Percentiles rank a stretch among this genome's conserved stretches.
phyloP scores from a whole-genome alignment of 139 green algal genomes.

The Mesotaenium endlicherianum region DNA sequence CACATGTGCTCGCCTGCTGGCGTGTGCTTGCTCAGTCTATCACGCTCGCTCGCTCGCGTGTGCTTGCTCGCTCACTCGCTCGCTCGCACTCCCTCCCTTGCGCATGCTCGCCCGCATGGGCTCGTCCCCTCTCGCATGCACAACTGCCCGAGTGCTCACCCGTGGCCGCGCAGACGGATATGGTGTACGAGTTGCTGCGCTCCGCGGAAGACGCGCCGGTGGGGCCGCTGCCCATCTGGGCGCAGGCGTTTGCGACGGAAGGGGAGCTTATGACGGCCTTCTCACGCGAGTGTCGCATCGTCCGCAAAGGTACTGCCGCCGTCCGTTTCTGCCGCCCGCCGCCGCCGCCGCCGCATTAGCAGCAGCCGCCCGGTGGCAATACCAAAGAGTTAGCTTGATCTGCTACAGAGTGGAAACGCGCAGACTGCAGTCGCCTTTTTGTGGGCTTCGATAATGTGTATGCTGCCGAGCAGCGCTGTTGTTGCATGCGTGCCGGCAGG shows the following conservation, averaged over 20 bases:
- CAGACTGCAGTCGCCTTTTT: too few species aligned
- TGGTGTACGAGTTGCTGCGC: conserved; percentile 72
- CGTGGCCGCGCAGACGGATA: conserved; percentile 68
- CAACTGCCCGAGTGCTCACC: neutral
- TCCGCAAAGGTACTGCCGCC: conserved; percentile 15
- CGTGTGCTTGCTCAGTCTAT: too few species aligned
- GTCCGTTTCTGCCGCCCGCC: too few species aligned
- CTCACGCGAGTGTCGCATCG: conserved; percentile 31
- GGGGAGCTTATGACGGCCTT: conserved; percentile 47
- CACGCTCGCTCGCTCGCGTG: too few species aligned
- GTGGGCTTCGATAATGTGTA: too few species aligned
- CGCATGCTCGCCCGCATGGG: neutral
- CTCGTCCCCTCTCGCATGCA: neutral
- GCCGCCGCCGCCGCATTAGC: too few species aligned
- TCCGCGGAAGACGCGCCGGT: neutral
- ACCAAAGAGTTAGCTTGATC: too few species aligned
- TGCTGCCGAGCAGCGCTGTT: too few species aligned
- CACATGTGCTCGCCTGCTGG: too few species aligned
- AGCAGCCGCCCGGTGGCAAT: too few species aligned
- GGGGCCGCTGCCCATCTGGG: conserved; percentile 58
- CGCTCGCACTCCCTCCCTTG: neutral
- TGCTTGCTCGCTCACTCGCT: neutral
- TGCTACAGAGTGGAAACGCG: too few species aligned
- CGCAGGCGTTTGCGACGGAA: neutral
- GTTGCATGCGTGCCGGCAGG: too few species aligned